A percentile compares a stretch with the other conserved stretches of the same genome.
Evolutionary conservation across 2,329 filamentous ascomycete genomes (phyloP).

Genomic region (Decorospora gaudefroyi): DNA sequence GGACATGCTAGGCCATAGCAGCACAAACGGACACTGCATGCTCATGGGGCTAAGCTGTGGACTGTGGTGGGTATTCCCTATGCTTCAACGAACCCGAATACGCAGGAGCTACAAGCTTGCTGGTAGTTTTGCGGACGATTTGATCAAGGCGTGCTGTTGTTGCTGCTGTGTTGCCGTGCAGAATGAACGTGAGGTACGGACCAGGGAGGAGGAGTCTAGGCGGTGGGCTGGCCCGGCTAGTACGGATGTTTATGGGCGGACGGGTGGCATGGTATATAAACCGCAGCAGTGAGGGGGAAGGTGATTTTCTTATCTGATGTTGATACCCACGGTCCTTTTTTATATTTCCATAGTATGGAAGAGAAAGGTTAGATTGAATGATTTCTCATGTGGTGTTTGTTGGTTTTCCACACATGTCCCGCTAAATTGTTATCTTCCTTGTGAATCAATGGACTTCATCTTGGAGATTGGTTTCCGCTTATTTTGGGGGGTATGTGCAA

Average conservation of each 20-base stretch:
- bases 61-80: conserved; percentile 47
- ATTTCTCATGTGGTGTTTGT: too few relatives aligned
- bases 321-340: conserved; percentile 16
- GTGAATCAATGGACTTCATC: too few relatives aligned
- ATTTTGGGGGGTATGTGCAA: too few relatives aligned
- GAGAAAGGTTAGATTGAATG: too few relatives aligned
- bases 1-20: conserved; percentile 46
- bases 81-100: conserved; percentile 47
- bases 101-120: conserved; percentile 52
- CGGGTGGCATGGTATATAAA: conserved; percentile 43
- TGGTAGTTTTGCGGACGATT: conserved; percentile 46
- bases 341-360: not conserved
- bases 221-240: conserved; percentile 47
- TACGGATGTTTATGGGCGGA: conserved; percentile 38
- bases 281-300: conserved; percentile 33
- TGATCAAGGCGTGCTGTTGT: conserved; percentile 48
- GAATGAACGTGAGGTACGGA: conserved; percentile 53
- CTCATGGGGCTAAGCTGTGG: conserved; percentile 47
- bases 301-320: conserved; percentile 7
- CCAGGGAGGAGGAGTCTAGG: conserved; percentile 50
- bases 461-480: too few relatives aligned
- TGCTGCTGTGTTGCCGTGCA: conserved; percentile 51
- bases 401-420: too few relatives aligned
- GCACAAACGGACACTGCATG: conserved; percentile 49
- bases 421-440: too few relatives aligned